Evolutionary conservation across 2,329 filamentous ascomycete genomes (phyloP).

Genomic region (Pseudopyricularia cyperi): DNA sequence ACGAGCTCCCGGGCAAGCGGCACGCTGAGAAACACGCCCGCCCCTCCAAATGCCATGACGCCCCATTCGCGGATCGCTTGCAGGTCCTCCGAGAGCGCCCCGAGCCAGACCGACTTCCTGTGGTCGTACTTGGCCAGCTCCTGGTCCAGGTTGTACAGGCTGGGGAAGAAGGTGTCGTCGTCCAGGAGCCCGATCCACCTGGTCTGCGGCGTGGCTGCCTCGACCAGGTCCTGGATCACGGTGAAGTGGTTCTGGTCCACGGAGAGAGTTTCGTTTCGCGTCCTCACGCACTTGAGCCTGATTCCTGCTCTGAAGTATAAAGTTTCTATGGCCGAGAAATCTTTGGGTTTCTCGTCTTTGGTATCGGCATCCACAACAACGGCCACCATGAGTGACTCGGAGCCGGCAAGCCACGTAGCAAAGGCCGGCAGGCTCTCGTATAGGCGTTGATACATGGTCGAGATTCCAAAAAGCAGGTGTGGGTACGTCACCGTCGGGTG

Average conservation of each 20-base stretch:
- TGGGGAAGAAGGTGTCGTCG: conserved; percentile 52
- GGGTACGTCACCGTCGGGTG: conserved; percentile 28
- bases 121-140: conserved; percentile 34
- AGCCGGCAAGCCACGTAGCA: conserved; percentile 40
- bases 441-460: conserved; percentile 37
- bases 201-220: conserved; percentile 27
- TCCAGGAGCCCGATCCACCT: conserved; percentile 45
- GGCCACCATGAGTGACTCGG: conserved; percentile 36
- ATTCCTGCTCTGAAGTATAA: conserved; percentile 19
- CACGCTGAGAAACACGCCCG: conserved; percentile 43
- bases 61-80: conserved; percentile 37
- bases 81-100: conserved; percentile 43
- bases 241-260: conserved; percentile 45
- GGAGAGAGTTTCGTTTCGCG: conserved; percentile 18
- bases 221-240: conserved; percentile 35
- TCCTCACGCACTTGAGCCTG: conserved; percentile 9
- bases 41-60: conserved; percentile 48
- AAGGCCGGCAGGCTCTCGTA: conserved; percentile 36
- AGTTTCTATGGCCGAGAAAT: conserved; percentile 15
- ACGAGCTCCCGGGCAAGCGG: conserved; percentile 35
- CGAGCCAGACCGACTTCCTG: conserved; percentile 36
- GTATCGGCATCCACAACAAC: conserved; percentile 28
- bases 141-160: conserved; percentile 34
- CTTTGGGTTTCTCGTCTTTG: conserved; percentile 2
- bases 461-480: conserved; percentile 44